A percentile compares a stretch with the other conserved stretches of the same genome.
These are phyloP conservation scores for Heliamphora exappendiculata DNA, from an alignment of 148 eudicot genomes.

Conservation along the genomic window DNA sequence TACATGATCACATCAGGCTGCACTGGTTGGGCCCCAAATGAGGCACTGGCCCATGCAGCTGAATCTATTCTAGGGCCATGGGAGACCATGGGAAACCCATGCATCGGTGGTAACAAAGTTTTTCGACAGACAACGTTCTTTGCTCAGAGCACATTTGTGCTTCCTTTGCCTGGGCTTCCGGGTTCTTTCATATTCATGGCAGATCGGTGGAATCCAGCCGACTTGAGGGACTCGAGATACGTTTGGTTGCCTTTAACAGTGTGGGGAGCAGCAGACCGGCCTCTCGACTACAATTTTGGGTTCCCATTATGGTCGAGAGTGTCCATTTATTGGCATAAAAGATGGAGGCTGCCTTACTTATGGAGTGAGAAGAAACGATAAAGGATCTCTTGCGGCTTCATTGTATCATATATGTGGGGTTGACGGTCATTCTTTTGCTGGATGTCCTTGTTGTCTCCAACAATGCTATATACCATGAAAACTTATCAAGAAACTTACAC, in stretches of 20 bases:
- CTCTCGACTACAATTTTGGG: conserved; percentile 77
- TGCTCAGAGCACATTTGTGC: conserved; percentile 80
- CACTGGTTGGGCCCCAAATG: conserved; percentile 94
- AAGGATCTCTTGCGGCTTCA: not conserved
- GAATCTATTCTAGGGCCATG: conserved; percentile 79
- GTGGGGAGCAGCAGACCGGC: conserved; percentile 74
- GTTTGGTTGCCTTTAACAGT: conserved; percentile 82
- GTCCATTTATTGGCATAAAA: conserved; percentile 86
- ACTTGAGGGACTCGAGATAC: conserved; percentile 86
- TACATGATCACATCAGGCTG: conserved; percentile 98
- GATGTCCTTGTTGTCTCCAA: too few relatives aligned
- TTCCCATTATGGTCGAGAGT: conserved; percentile 93
- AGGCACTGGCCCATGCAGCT: conserved; percentile 81
- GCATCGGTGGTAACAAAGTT: conserved; percentile 70
- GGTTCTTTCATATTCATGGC: conserved; percentile 82
- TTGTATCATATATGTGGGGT: not conserved
- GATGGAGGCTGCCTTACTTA: conserved; percentile 69
- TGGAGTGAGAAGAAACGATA: conserved; percentile 34
- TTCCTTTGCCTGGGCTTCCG: conserved; percentile 64
- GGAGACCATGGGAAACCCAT: conserved; percentile 89
- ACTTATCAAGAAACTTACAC: too few relatives aligned
- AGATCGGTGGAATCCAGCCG: conserved; percentile 92
- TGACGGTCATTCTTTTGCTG: not conserved
- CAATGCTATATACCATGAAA: too few relatives aligned
- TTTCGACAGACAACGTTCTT: conserved; percentile 72